A percentile compares a stretch with the other conserved stretches of the same genome.
These are phyloP conservation scores for Nitzschia palea DNA, from an alignment of 108 stramenopile species.

Conservation along the genomic window DNA sequence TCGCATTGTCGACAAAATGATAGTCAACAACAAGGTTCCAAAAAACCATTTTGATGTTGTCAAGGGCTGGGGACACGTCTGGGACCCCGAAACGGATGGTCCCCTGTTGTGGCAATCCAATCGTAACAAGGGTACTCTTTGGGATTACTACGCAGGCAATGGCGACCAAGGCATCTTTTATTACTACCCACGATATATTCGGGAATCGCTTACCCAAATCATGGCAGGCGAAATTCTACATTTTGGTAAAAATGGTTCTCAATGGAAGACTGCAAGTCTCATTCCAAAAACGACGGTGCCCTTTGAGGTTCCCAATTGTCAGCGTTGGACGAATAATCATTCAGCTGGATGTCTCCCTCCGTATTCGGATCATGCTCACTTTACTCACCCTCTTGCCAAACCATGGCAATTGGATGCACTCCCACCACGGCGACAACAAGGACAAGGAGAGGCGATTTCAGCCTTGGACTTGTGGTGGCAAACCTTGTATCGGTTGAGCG, in stretches of 20 bases:
- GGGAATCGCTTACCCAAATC: constrained; percentile 1
- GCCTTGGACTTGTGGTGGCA: constrained; percentile 8
- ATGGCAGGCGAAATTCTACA: neutral
- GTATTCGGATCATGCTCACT: constrained; percentile 10
- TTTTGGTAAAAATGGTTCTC: constrained; percentile 1
- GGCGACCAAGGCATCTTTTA: constrained; percentile 20
- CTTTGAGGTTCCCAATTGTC: constrained; percentile 11
- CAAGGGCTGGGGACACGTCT: constrained; percentile 25
- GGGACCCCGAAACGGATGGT: neutral
- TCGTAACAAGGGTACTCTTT: constrained; percentile 6
- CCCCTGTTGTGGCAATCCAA: constrained; percentile 14
- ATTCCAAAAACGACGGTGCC: too few species aligned
- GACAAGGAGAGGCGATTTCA: neutral
- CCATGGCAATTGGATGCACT: neutral
- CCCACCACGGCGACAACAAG: neutral
- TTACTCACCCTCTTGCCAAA: constrained; percentile 3
- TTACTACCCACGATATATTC: neutral
- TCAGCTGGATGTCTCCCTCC: neutral
- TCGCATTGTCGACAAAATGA: neutral
- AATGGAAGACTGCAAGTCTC: neutral
- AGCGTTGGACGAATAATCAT: neutral
- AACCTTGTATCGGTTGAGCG: neutral
- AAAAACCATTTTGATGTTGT: neutral
- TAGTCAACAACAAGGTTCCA: neutral
- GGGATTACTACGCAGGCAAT: constrained; percentile 18